These are phyloP conservation scores for Sugiyamaella castrensis DNA, from an alignment of 1,139 yeast genomes.

Conservation along the genomic window DNA sequence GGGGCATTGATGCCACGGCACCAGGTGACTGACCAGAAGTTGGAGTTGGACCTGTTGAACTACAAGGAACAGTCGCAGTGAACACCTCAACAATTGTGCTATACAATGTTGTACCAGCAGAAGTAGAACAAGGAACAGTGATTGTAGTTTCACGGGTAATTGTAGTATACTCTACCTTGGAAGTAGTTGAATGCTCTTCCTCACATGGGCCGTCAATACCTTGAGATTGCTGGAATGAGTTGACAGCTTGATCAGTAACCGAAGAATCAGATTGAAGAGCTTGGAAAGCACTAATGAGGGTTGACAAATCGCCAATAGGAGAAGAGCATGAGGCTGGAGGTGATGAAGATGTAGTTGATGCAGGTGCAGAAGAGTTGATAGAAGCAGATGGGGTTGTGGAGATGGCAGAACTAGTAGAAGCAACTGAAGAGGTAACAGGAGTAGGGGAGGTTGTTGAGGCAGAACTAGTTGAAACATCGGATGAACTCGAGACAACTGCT, in stretches of 20 bases:
- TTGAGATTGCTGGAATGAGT: slow-evolving; percentile 5
- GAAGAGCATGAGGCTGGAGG: slow-evolving; percentile 5
- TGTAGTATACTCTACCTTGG: not conserved
- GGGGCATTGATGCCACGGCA: not conserved
- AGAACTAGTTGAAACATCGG: slow-evolving; percentile 1
- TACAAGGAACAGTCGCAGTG: slow-evolving; percentile 13
- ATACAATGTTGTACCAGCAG: slow-evolving; percentile 1
- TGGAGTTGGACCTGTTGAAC: slow-evolving; percentile 2
- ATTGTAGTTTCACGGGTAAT: slow-evolving; percentile 7
- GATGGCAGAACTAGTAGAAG: not conserved
- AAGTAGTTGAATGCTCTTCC: slow-evolving; percentile 6
- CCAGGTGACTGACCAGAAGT: slow-evolving; percentile 8
- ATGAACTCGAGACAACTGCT: not conserved
- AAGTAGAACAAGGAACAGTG: slow-evolving; percentile 12
- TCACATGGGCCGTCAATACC: slow-evolving; percentile 21
- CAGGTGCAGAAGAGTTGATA: not conserved
- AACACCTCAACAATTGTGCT: slow-evolving; percentile 10
- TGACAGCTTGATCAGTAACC: slow-evolving; percentile 6
- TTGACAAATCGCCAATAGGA: slow-evolving; percentile 7
- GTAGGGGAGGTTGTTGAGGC: slow-evolving; percentile 3
- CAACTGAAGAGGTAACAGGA: slow-evolving; percentile 4
- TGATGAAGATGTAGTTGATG: not conserved
- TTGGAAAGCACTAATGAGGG: slow-evolving; percentile 8
- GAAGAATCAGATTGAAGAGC: slow-evolving; percentile 10
- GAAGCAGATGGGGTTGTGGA: slow-evolving; percentile 1